Evolutionary conservation across 2,329 filamentous ascomycete genomes (phyloP), one percentile per base, ranked within the genome.

Genomic region (Botrytis porri): DNA sequence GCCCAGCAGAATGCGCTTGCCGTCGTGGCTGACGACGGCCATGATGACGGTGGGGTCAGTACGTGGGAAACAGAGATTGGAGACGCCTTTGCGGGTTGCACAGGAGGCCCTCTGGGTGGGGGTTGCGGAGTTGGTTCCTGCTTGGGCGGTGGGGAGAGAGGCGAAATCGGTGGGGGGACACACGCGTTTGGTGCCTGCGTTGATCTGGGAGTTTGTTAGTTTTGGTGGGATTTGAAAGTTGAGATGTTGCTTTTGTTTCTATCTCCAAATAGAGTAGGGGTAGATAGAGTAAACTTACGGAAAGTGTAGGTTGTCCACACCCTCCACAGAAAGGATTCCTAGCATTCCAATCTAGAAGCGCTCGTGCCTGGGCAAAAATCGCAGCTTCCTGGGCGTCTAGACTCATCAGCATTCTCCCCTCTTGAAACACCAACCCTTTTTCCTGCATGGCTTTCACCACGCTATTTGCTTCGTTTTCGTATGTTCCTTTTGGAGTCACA

Each of bases 21-120:
- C 92, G 77, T 97, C 93, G 69, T 90, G 86, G 70, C 92, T 97
- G 45, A 98, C 88, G 18, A 98, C 91, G 0, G 95, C 95, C 84
- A 97, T 95, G 83, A 99, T 99, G 81, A 98, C 94, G 4, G 90
- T 93, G 0, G 91, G 91, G 77, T 93, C 91, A 2, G 95, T 98
- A 69, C 95, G 89, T 4, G 95, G 95, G 85, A 98, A 98, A 80
- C 88, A 92, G 70, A 98, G 86, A 83, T 99, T 99, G 45, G 94
- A 97, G 63, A 99, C 84, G 39, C 93, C 94, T 57, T 89, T 92
- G 71, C 96, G 89, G 0, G 95, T 97, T 12, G 89, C 90, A 82
- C 96, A 99, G 29, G 91, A 87, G 1, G 86, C 87, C 14, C 94
- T 90, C 60, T 88, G 84, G 39, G 82, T 82, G 14, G 86, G 82